A percentile compares a stretch with the other conserved stretches of the same genome.
Evolutionary conservation across 495 filamentous ascomycete species (phyloP).

Genomic region (Penicillium bovifimosum): DNA sequence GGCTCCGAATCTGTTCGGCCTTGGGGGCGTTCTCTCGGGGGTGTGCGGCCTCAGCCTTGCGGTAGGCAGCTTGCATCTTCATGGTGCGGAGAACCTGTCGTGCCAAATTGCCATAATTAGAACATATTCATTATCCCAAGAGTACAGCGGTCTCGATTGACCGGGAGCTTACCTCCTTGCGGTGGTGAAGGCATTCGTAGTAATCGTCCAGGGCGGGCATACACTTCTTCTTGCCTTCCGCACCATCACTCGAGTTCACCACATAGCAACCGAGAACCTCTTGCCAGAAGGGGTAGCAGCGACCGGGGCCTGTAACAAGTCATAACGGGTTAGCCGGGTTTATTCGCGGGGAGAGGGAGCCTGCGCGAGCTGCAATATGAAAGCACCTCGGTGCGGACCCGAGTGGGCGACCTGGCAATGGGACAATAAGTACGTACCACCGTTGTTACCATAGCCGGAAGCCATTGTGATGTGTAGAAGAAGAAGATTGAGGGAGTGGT

Average conservation of each 20-base stretch:
- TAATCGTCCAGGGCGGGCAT: slow-evolving; percentile 88
- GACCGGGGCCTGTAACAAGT: slow-evolving; percentile 60
- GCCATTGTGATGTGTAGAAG: slow-evolving; percentile 52
- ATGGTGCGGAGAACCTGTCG: slow-evolving; percentile 67
- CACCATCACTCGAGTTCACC: slow-evolving; percentile 67
- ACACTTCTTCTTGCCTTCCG: slow-evolving; percentile 86
- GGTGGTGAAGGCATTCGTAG: slow-evolving; percentile 97
- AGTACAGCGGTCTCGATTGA: slow-evolving; percentile 8
- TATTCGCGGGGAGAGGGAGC: slow-evolving; percentile 17
- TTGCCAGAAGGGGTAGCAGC: slow-evolving; percentile 99
- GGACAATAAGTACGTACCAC: slow-evolving; percentile 52
- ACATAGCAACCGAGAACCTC: slow-evolving; percentile 87
- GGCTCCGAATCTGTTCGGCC: slow-evolving; percentile 73
- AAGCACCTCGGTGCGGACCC: slow-evolving; percentile 10
- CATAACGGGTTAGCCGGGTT: slow-evolving; percentile 20
- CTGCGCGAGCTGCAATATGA: slow-evolving; percentile 17
- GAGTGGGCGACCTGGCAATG: background rate
- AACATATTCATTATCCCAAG: background rate
- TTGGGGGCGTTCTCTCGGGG: slow-evolving; percentile 69
- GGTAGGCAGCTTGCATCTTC: slow-evolving; percentile 80
- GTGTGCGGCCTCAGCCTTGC: slow-evolving; percentile 69
- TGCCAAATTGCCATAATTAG: background rate
- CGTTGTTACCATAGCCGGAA: slow-evolving; percentile 75
- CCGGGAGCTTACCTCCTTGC: slow-evolving; percentile 72
- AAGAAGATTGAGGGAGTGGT: slow-evolving; percentile 23